Conservation (phyloP, 2,329 filamentous ascomycete genomes). For the Pseudocercospora crystallina region DNA sequence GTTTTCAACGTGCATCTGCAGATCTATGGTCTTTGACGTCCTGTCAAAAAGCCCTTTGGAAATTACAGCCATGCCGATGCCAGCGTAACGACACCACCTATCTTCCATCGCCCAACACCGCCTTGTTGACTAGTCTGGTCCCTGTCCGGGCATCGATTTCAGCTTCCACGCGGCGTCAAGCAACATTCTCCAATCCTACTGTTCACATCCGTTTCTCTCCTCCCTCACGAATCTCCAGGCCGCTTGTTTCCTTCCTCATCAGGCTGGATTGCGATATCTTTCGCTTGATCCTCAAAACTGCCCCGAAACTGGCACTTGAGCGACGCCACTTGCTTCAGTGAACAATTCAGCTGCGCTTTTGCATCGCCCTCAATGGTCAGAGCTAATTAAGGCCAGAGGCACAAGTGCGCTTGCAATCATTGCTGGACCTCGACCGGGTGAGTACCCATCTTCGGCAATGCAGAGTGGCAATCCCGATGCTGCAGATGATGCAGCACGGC, state of each 20-base stretch:
- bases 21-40: neutral
- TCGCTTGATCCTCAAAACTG: neutral
- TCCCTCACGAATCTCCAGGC: conserved; percentile 1
- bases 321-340: neutral
- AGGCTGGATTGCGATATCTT: neutral
- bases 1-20: neutral
- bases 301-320: neutral
- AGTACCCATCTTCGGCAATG: conserved; percentile 2
- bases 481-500: neutral
- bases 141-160: neutral
- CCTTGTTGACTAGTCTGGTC: neutral
- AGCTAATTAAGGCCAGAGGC: conserved; percentile 2
- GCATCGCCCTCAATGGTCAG: conserved; percentile 1
- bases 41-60: neutral
- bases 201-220: neutral
- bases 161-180: neutral
- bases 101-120: neutral
- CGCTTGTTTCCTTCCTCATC: neutral
- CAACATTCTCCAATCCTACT: conserved; percentile 1
- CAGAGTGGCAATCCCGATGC: neutral
- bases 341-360: neutral
- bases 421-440: conserved; percentile 1
- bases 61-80: conserved; percentile 2
- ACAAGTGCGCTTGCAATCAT: neutral
- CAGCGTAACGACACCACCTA: neutral